Evolutionary conservation across 108 stramenopile genomes (phyloP), one percentile per base, ranked within the genome.

Genomic region (Pseudonitzschia multiseries): DNA sequence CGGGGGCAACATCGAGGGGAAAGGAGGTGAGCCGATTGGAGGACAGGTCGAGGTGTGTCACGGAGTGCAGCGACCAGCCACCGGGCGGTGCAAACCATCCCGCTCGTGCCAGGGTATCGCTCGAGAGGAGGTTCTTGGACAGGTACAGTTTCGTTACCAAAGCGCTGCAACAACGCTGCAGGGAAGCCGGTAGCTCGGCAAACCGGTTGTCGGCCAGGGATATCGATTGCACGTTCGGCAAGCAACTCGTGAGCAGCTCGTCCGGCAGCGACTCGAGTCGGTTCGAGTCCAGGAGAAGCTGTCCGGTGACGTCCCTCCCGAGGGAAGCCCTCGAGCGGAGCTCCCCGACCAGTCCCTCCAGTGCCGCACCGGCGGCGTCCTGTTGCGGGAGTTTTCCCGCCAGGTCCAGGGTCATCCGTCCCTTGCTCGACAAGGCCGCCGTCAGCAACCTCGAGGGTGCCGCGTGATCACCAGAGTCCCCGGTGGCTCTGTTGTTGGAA

Each of bases 11-110:
- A 13, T 66, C 54, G 2, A 63, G 50, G 28, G 73, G 69, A 36
- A 80, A 36, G 21, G 53, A 24, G 10, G 57, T 40, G 24, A 79
- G 42, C 0, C 66, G 66, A 62, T 79, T 79, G 57, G 27, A 27
- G 0, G 71, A 72, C 21, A 79, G 57, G 27, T 79, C 68, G 24
- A 79, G 36, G 31, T 57, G 67, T 5, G 59, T 57, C 51, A 77
- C 43, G 8, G 33, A 31, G 14, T 28, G 0, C 24, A 64, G 50
- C 1, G 76, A 60, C 76, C 76, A 44, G 51, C 0, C 15, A 4
- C 20, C 0, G 33, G 31, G 2, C 32, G 61, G 14, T 40, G 14
- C 27, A 29, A 62, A 62, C 61, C 61, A 62, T 4, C 26, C n/a
- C 32, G 61, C 61, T 14, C 33, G 33, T 40, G 29, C n/a, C 42